phyloP scores from a whole-genome alignment of 2,329 filamentous ascomycete genomes.

The Colletotrichum euphorbiae region DNA sequence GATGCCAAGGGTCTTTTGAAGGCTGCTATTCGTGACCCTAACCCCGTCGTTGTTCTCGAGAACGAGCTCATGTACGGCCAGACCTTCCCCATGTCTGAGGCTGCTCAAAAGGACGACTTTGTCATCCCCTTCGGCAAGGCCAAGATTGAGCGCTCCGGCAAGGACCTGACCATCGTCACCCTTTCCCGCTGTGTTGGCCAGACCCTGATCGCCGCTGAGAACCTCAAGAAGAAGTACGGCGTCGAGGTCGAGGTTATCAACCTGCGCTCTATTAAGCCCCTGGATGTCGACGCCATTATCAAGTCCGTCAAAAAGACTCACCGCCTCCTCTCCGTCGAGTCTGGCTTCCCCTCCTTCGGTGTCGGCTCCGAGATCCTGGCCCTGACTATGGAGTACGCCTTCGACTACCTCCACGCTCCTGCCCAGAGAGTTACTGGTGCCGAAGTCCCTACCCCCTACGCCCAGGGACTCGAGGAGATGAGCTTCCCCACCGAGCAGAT shows the following conservation, averaged over 20 bases:
- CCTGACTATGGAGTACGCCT: constrained; percentile 95
- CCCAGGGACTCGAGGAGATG: constrained; percentile 93
- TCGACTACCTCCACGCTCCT: constrained; percentile 96
- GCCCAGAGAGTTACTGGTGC: constrained; percentile 95
- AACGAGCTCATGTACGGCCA: constrained; percentile 95
- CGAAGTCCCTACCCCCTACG: constrained; percentile 97
- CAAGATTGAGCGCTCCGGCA: constrained; percentile 96
- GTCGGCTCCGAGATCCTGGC: constrained; percentile 94
- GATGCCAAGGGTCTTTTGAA: constrained; percentile 98
- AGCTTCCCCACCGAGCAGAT: constrained; percentile 90
- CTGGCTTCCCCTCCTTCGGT: constrained; percentile 95
- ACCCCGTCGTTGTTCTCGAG: constrained; percentile 92
- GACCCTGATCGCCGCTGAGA: constrained; percentile 86
- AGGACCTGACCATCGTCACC: constrained; percentile 95
- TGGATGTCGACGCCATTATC: constrained; percentile 94
- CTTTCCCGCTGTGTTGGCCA: constrained; percentile 96
- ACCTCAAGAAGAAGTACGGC: constrained; percentile 95
- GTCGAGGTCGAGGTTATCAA: constrained; percentile 98
- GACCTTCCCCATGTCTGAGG: constrained; percentile 96
- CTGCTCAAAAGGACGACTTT: constrained; percentile 95
- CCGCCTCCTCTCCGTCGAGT: constrained; percentile 91
- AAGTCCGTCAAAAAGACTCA: constrained; percentile 99
- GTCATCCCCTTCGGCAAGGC: constrained; percentile 98
- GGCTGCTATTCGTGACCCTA: constrained; percentile 97
- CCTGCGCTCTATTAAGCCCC: constrained; percentile 95